Conservation (phyloP, 2,329 filamentous ascomycete species). For the Thelonectria discophora region DNA sequence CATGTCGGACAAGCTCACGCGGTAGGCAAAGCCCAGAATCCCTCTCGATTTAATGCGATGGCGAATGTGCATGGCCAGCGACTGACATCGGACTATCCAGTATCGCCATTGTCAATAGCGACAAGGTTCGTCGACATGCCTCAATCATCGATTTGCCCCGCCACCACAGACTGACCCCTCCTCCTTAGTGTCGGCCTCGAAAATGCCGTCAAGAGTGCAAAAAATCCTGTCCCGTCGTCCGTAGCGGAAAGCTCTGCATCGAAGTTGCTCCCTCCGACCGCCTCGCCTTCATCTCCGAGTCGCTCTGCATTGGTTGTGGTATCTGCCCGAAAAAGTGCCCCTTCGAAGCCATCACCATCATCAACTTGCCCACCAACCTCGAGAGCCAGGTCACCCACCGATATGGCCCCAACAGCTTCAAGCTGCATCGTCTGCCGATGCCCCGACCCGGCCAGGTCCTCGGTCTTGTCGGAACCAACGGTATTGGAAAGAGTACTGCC, state of each 20-base stretch:
- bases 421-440: conserved; percentile 95
- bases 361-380: conserved; percentile 99
- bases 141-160: conserved; percentile 36
- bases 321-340: conserved; percentile 99
- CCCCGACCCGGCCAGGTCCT: conserved; percentile 94
- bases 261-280: conserved; percentile 89
- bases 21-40: conserved; percentile 66
- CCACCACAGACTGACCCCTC: conserved; percentile 42
- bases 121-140: conserved; percentile 74
- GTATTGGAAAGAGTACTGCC: conserved; percentile 99
- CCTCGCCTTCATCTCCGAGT: conserved; percentile 97
- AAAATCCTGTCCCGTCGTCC: conserved; percentile 96
- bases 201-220: conserved; percentile 99
- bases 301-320: conserved; percentile 96
- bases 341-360: conserved; percentile 98
- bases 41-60: not conserved
- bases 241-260: conserved; percentile 96
- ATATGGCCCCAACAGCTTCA: conserved; percentile 99
- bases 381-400: conserved; percentile 98
- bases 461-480: conserved; percentile 97
- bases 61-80: not conserved
- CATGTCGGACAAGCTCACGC: conserved; percentile 95
- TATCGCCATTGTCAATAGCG: conserved; percentile 98
- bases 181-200: conserved; percentile 50
- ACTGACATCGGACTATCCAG: conserved; percentile 58